Conservation (phyloP, 2,329 filamentous ascomycete genomes). For the Calonectria pseudoturangicola region DNA sequence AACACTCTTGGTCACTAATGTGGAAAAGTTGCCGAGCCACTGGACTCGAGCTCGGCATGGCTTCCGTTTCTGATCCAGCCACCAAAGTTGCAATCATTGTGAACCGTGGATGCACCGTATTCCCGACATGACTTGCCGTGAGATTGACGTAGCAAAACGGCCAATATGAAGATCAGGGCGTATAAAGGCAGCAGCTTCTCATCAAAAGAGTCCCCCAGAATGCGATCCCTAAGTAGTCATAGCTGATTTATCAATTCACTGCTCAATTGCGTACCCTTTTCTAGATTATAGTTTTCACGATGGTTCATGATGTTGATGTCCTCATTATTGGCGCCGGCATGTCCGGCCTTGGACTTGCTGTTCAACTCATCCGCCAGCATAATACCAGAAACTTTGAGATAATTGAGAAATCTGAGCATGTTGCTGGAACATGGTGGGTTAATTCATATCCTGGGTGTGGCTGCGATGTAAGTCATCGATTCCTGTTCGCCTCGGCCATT, state of each 20-base stretch:
- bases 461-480: constrained; percentile 47
- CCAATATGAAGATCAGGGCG: not conserved
- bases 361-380: constrained; percentile 48
- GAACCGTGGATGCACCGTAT: not conserved
- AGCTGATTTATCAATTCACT: not conserved
- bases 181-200: not conserved
- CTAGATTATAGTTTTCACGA: constrained; percentile 2
- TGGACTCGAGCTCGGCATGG: constrained; percentile 4
- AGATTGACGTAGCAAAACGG: not conserved
- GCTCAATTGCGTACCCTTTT: not conserved
- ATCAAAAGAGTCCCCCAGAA: not conserved
- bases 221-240: not conserved
- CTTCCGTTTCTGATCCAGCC: constrained; percentile 11
- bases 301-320: constrained; percentile 47
- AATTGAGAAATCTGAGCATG: constrained; percentile 48
- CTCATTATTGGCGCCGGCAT: constrained; percentile 56
- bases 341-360: constrained; percentile 52
- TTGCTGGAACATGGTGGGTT: constrained; percentile 54
- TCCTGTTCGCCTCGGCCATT: too few relatives aligned
- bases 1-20: not conserved
- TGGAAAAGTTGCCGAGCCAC: constrained; percentile 21
- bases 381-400: constrained; percentile 50
- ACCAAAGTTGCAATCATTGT: not conserved
- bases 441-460: constrained; percentile 55
- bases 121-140: not conserved